Conservation (phyloP, 2,329 filamentous ascomycete genomes). For the Alternaria rosae region DNA sequence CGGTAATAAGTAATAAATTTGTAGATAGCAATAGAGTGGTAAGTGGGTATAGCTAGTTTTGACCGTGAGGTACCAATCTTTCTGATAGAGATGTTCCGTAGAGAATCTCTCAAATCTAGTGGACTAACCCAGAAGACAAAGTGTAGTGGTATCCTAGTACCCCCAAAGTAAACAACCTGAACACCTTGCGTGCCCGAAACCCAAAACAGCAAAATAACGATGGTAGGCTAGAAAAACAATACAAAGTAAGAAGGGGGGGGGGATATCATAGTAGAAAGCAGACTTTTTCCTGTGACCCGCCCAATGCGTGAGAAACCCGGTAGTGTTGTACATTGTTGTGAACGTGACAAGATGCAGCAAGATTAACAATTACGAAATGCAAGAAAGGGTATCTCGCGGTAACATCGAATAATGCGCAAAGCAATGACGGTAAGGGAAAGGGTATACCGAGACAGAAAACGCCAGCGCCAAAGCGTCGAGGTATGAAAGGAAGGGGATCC, state of each 20-base stretch:
- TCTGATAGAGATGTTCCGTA: constrained; percentile 22
- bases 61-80: constrained; percentile 37
- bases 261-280: constrained; percentile 47
- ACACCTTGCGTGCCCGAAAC: constrained; percentile 26
- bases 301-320: constrained; percentile 43
- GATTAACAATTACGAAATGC: constrained; percentile 47
- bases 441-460: constrained; percentile 34
- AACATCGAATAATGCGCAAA: constrained; percentile 41
- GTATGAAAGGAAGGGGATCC: constrained; percentile 20
- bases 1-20: constrained; percentile 24
- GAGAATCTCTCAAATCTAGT: constrained; percentile 31
- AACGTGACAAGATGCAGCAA: constrained; percentile 46
- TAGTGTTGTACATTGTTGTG: constrained; percentile 46
- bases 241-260: constrained; percentile 34
- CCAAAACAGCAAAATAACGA: constrained; percentile 18
- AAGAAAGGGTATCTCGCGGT: constrained; percentile 52
- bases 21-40: constrained; percentile 28
- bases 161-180: constrained; percentile 20
- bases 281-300: constrained; percentile 48
- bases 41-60: constrained; percentile 39
- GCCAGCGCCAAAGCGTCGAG: constrained; percentile 37
- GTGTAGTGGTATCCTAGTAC: constrained; percentile 23
- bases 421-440: constrained; percentile 23
- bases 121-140: constrained; percentile 24
- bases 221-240: constrained; percentile 26